Conservation (phyloP, 305 asterid genomes). For the Fraxinus angustifolia region DNA sequence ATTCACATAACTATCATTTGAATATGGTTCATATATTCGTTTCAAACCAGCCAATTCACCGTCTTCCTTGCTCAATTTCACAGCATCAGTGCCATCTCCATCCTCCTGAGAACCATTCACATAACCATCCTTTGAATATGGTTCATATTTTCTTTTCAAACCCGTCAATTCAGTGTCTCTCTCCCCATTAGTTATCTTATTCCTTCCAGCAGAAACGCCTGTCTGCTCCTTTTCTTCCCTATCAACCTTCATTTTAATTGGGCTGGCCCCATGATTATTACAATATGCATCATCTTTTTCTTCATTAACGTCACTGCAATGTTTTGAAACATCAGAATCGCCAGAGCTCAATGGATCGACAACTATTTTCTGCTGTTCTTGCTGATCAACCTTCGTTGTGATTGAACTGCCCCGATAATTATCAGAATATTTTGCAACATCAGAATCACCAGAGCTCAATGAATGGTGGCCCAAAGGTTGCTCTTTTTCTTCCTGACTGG, state of each 20-base stretch:
- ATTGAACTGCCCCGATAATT: background rate
- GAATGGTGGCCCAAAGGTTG: background rate
- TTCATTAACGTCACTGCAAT: background rate
- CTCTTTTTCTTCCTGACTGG: background rate
- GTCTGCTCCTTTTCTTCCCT: constrained; percentile 2
- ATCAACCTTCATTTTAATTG: background rate
- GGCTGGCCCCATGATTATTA: background rate
- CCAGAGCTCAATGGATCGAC: background rate
- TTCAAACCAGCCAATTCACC: constrained; percentile 1
- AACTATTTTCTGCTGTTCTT: background rate
- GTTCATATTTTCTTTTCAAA: background rate
- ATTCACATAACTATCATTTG: background rate
- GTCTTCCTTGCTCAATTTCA: background rate
- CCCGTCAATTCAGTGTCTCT: background rate
- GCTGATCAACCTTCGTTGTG: background rate
- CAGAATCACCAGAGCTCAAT: background rate
- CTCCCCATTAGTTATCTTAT: constrained; percentile 8
- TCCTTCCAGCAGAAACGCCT: background rate
- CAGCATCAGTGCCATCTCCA: background rate
- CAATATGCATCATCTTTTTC: background rate
- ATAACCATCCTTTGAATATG: background rate
- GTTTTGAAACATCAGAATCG: background rate
- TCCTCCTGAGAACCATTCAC: background rate
- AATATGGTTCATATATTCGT: background rate
- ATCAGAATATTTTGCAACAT: background rate